These are phyloP conservation scores for Fagopyrum tataricum DNA, from an alignment of 148 eudicot species.

Conservation along the genomic window DNA sequence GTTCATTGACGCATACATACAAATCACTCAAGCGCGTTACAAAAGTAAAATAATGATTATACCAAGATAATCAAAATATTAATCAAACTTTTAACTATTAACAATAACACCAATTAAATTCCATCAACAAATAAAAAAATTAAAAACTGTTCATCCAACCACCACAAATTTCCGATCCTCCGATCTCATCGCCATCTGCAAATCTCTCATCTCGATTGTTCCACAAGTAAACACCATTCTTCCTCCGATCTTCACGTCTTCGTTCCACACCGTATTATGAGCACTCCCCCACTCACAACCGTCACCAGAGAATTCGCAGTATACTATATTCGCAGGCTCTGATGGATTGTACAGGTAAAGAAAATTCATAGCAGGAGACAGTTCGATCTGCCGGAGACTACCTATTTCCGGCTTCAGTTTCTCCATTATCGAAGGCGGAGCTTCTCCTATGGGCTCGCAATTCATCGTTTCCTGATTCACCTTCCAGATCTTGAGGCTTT, in stretches of 20 bases:
- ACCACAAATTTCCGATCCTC: neutral
- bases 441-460: slow-evolving; percentile 39
- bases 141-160: neutral
- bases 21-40: neutral
- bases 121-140: neutral
- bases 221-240: slow-evolving; percentile 42
- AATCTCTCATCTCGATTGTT: slow-evolving; percentile 33
- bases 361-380: slow-evolving; percentile 21
- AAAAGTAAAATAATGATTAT: neutral
- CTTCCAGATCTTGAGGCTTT: slow-evolving; percentile 39
- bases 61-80: neutral
- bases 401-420: slow-evolving; percentile 27
- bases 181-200: slow-evolving; percentile 28
- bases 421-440: slow-evolving; percentile 35
- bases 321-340: slow-evolving; percentile 30
- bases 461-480: slow-evolving; percentile 17
- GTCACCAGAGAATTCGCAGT: slow-evolving; percentile 25
- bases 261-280: slow-evolving; percentile 25
- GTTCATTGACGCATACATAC: neutral
- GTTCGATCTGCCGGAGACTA: slow-evolving; percentile 25
- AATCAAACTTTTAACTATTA: neutral
- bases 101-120: neutral
- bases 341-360: slow-evolving; percentile 32
- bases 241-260: slow-evolving; percentile 18
- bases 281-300: slow-evolving; percentile 45